Conservation (phyloP, 2,329 filamentous ascomycete species). For the Mariannaea sp. region DNA sequence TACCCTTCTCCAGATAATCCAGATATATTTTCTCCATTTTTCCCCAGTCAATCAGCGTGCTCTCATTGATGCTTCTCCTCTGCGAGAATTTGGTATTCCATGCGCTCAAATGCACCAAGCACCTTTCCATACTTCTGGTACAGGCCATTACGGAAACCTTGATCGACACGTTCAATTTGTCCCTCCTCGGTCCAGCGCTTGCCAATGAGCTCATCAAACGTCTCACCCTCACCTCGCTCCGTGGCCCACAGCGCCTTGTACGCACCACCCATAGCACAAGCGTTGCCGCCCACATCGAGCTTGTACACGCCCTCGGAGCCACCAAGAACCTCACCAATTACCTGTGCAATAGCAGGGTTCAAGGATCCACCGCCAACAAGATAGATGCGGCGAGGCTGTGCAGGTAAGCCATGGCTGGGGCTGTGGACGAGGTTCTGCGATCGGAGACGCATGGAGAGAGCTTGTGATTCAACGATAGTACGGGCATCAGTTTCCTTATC, state of each 20-base stretch:
- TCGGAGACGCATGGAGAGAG: constrained; percentile 86
- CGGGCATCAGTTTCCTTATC: constrained; percentile 75
- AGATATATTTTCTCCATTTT: constrained; percentile 21
- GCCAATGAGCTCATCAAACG: constrained; percentile 87
- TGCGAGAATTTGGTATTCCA: constrained; percentile 70
- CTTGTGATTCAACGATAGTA: constrained; percentile 91
- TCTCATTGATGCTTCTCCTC: constrained; percentile 35
- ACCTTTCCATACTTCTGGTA: constrained; percentile 81
- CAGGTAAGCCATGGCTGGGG: constrained; percentile 62
- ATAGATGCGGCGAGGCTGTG: constrained; percentile 88
- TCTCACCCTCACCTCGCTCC: constrained; percentile 70
- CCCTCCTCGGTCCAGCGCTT: constrained; percentile 83
- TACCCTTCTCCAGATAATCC: constrained; percentile 32
- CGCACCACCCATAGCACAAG: constrained; percentile 89
- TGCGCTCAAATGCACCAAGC: constrained; percentile 74
- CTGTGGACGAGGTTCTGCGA: constrained; percentile 74
- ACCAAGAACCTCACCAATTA: constrained; percentile 87
- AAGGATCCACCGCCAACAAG: constrained; percentile 90
- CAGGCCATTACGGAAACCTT: constrained; percentile 75
- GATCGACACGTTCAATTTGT: constrained; percentile 80
- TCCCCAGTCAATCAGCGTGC: constrained; percentile 12
- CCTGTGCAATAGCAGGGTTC: constrained; percentile 85
- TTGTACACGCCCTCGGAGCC: constrained; percentile 89
- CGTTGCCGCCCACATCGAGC: constrained; percentile 92
- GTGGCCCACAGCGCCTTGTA: constrained; percentile 96